These are phyloP conservation scores for Lachnellula hyalina DNA, from an alignment of 2,329 filamentous ascomycete genomes.

Conservation along the genomic window DNA sequence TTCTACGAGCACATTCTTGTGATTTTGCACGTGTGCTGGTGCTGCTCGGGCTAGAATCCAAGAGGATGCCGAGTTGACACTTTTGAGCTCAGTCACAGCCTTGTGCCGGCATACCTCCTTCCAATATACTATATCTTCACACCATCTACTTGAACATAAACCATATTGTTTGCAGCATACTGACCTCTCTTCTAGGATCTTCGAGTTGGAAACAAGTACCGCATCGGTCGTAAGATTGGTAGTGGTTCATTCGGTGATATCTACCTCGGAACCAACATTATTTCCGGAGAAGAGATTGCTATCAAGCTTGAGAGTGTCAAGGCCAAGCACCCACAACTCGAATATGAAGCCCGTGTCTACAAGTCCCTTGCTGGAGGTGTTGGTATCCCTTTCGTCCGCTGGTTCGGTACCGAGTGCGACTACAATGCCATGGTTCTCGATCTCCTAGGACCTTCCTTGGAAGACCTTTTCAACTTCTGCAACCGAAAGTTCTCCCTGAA, in stretches of 20 bases:
- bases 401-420: conserved; percentile 99
- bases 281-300: conserved; percentile 97
- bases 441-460: conserved; percentile 87
- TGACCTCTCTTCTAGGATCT: conserved; percentile 65
- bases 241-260: conserved; percentile 98
- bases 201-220: conserved; percentile 98
- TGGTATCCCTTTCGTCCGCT: conserved; percentile 96
- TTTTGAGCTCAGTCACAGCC: conserved; percentile 19
- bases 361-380: conserved; percentile 90
- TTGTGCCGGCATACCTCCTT: conserved; percentile 18
- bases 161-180: conserved; percentile 11
- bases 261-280: conserved; percentile 98
- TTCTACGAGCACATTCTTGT: conserved; percentile 29
- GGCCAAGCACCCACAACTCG: conserved; percentile 97
- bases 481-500: conserved; percentile 99
- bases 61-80: conserved; percentile 10
- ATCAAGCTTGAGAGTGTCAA: conserved; percentile 99
- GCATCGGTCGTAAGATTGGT: conserved; percentile 98
- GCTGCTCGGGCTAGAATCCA: conserved; percentile 16
- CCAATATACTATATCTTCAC: background rate
- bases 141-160: background rate
- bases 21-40: conserved; percentile 17
- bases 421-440: conserved; percentile 99
- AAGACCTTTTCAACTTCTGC: conserved; percentile 99
- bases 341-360: conserved; percentile 96